Conservation (phyloP, 345 rosid species). For the Populus simonii region DNA sequence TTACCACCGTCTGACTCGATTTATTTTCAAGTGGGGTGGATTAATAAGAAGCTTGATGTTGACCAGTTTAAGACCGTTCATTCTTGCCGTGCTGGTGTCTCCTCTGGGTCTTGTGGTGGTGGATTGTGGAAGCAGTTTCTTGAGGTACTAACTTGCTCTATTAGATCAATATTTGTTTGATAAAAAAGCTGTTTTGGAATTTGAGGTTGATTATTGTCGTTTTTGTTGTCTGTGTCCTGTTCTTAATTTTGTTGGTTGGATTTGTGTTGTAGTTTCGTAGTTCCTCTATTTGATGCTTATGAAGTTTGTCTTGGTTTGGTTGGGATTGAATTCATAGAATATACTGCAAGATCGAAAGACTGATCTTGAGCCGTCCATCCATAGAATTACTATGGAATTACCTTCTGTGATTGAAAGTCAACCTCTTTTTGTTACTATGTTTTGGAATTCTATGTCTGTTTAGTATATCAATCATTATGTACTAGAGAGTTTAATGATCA, state of each 20-base stretch:
- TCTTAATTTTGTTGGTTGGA: not conserved
- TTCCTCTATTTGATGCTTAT: not conserved
- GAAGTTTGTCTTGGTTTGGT: not conserved
- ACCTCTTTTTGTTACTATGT: not conserved
- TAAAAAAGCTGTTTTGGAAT: not conserved
- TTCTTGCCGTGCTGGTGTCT: constrained; percentile 55
- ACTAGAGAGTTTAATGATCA: not conserved
- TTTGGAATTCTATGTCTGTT: not conserved
- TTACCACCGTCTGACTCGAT: constrained; percentile 79
- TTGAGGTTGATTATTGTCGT: not conserved
- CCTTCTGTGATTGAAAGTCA: not conserved
- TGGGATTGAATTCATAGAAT: not conserved
- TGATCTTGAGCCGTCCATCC: not conserved
- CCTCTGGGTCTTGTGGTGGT: constrained; percentile 32
- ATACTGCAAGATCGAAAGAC: not conserved
- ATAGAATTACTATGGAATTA: not conserved
- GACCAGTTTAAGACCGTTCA: constrained; percentile 80
- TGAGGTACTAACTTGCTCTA: constrained; percentile 29
- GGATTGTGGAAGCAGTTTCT: constrained; percentile 32
- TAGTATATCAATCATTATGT: not conserved
- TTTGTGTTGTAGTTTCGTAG: not conserved
- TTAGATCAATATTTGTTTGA: not conserved
- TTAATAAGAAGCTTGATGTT: constrained; percentile 80
- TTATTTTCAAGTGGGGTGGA: constrained; percentile 82
- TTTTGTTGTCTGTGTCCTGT: not conserved